These are phyloP conservation scores for Calonectria pseudoturangicola DNA, from an alignment of 2,329 filamentous ascomycete species.

Conservation along the genomic window DNA sequence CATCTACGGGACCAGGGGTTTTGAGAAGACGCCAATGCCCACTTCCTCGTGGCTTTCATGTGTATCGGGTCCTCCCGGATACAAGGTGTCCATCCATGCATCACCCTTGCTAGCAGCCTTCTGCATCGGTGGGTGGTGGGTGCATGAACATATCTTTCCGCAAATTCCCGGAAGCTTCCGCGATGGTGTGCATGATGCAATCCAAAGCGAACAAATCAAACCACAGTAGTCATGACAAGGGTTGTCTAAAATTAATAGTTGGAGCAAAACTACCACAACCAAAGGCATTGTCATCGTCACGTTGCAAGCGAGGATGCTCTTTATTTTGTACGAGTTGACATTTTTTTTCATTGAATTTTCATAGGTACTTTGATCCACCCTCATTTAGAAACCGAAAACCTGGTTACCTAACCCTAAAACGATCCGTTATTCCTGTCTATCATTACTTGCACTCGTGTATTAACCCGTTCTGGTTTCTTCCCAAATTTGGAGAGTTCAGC, in stretches of 20 bases:
- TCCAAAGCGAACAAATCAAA: not conserved
- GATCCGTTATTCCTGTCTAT: constrained; percentile 55
- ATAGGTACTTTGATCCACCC: constrained; percentile 46
- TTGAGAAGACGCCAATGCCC: constrained; percentile 7
- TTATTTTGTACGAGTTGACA: constrained; percentile 37
- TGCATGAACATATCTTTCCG: constrained; percentile 40
- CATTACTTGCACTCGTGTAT: constrained; percentile 55
- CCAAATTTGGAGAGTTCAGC: constrained; percentile 26
- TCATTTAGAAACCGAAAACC: constrained; percentile 54
- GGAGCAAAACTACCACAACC: too few relatives aligned
- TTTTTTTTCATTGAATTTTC: constrained; percentile 37
- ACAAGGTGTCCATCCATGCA: constrained; percentile 27
- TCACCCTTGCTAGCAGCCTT: constrained; percentile 41
- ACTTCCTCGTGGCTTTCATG: constrained; percentile 31
- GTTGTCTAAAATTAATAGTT: not conserved
- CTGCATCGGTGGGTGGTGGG: constrained; percentile 24
- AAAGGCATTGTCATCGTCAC: not conserved
- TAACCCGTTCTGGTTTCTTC: constrained; percentile 47
- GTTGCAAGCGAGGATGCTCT: not conserved
- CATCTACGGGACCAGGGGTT: constrained; percentile 15
- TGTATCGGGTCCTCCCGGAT: constrained; percentile 30
- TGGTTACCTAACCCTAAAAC: constrained; percentile 53
- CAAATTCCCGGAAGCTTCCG: constrained; percentile 28
- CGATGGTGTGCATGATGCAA: constrained; percentile 16
- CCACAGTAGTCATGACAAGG: constrained; percentile 4